These are phyloP conservation scores for Talaromyces sp. DNA, from an alignment of 2,329 filamentous ascomycete genomes.

Conservation along the genomic window DNA sequence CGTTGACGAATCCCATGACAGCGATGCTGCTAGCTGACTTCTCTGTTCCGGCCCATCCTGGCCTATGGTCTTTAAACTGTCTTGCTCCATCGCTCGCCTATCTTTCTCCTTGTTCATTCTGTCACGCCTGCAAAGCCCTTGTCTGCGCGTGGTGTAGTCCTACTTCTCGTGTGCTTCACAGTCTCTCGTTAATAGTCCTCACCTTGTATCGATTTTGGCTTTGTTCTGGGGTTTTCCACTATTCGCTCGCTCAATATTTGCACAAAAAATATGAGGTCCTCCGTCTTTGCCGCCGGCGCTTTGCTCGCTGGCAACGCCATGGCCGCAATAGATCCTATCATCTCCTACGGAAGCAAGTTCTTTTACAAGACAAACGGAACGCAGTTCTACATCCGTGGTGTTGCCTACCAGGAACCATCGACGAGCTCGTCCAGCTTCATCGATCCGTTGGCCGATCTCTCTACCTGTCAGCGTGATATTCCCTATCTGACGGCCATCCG, in stretches of 20 bases:
- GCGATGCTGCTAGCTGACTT: neutral
- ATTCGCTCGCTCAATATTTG: slow-evolving; percentile 1
- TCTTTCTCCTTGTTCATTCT: neutral
- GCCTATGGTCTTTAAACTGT: neutral
- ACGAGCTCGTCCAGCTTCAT: slow-evolving; percentile 51
- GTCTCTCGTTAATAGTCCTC: slow-evolving; percentile 3
- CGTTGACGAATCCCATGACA: neutral
- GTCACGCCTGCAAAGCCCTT: neutral
- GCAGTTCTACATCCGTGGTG: slow-evolving; percentile 81
- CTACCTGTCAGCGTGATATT: slow-evolving; percentile 75
- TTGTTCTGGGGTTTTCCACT: neutral
- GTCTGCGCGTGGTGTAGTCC: neutral
- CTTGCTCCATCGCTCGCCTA: neutral
- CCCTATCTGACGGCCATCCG: slow-evolving; percentile 70
- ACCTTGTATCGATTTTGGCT: neutral
- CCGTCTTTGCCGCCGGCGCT: slow-evolving; percentile 45
- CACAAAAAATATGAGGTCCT: slow-evolving; percentile 47
- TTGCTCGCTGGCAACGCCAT: slow-evolving; percentile 44
- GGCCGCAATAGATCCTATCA: slow-evolving; percentile 45
- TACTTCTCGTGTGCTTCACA: slow-evolving; percentile 5
- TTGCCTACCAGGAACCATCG: slow-evolving; percentile 74
- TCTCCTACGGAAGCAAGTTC: slow-evolving; percentile 68
- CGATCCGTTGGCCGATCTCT: slow-evolving; percentile 73
- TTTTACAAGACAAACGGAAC: slow-evolving; percentile 79
- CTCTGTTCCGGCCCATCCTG: neutral